Evolutionary conservation across 768 basidiomycete genomes (phyloP).

Genomic region (Candolleomyces aberdarensis): DNA sequence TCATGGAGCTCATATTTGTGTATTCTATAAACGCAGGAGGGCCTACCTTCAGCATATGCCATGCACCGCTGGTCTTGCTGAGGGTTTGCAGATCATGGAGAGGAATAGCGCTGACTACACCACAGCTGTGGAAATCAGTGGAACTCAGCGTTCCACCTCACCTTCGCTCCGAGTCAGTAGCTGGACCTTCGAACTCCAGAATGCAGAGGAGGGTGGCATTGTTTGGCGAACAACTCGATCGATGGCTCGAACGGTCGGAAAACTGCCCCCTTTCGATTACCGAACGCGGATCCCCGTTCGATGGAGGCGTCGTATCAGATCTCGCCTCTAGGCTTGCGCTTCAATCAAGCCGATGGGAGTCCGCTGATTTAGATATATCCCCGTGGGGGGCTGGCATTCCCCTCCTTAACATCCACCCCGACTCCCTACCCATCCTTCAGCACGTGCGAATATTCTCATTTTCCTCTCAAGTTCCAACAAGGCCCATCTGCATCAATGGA

Average conservation of each 20-base stretch:
- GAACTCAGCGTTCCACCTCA: background rate
- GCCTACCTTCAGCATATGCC: background rate
- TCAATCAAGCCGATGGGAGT: background rate
- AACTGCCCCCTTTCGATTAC: background rate
- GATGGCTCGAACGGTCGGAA: background rate
- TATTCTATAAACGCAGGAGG: background rate
- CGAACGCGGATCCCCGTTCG: background rate
- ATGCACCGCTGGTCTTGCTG: background rate
- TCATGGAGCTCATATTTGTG: background rate
- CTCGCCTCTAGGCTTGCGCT: background rate
- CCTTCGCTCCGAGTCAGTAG: background rate
- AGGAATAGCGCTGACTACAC: background rate
- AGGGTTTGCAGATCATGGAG: background rate
- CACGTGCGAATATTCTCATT: too few relatives aligned
- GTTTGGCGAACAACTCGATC: background rate
- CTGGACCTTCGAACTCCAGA: background rate
- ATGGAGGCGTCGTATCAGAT: background rate
- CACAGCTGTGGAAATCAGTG: background rate
- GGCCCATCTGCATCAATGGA: too few relatives aligned
- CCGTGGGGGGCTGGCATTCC: too few relatives aligned
- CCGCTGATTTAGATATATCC: too few relatives aligned
- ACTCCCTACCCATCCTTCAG: too few relatives aligned
- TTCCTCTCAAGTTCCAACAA: too few relatives aligned
- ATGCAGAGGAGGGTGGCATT: background rate
- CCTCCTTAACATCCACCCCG: too few relatives aligned